Base-by-base conservation (phyloP, 768 basidiomycete species). In the Pholiota microspora region DNA sequence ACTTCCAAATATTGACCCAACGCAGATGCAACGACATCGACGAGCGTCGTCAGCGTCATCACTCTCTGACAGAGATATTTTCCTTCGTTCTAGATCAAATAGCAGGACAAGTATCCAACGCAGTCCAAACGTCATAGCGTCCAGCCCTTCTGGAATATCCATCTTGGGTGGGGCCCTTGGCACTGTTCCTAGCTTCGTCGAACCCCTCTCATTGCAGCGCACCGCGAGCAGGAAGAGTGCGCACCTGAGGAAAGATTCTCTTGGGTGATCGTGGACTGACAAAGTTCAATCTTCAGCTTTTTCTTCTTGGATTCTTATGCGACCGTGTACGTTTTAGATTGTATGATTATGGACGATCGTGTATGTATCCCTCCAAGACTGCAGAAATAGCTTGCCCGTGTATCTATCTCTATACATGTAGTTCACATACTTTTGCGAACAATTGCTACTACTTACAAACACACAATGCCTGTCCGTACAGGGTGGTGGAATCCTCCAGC, bases 1-100 rank as follows among this genome's bases (percentile, higher is more conserved):
- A 56, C 78, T 93, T 31, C 75, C 84, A 2, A 79, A 87, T 59
- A 79, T 92, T 31, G 90, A 93, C 63, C 91, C 91, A 15, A 83
- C 82, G 2, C 80, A 79, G 47, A 89, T 42, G 78, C 86, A 86
- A 66, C 84, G 88, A 36, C 89, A 89, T 63, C 85, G 91, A 2
- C 82, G 89, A 18, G 86, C 88, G 2, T 90, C 89, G 0, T 90
- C 88, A 0, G 69, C 85, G 2, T 88, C 88, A 2, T 85, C 85
- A 7, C 76, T 64, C 10, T 77, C 80, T 2, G 77, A 74, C 27
- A 65, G 66, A 45, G 78, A 76, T 58, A 61, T 72, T 1, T 66
- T 71, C 29, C 45, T 71, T 27, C 64, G 72, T 42, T 76, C 77
- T 1, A 57, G 77, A 49, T 79, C 77, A 3, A 77, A 65, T 49